A percentile compares a stretch with the other conserved stretches of the same genome.
phyloP scores from a whole-genome alignment of 176 grass and related monocot species.

The sorghum (Sorghum bicolor) region DNA sequence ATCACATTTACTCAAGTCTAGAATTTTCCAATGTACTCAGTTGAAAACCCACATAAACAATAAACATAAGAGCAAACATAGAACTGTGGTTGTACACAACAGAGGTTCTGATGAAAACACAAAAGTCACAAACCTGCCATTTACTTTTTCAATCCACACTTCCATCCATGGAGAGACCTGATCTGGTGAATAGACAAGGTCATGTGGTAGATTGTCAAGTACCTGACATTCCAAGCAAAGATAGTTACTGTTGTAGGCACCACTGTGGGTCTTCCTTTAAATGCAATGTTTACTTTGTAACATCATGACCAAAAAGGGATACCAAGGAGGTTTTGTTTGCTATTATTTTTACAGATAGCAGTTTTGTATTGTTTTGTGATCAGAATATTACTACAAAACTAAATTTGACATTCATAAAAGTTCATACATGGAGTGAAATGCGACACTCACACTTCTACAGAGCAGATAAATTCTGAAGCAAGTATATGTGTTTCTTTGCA shows the following conservation, averaged over 20 bases:
- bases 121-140: constrained; percentile 57
- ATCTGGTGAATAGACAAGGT: constrained; percentile 90
- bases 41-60: constrained; percentile 17
- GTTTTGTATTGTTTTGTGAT: not conserved
- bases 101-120: not conserved
- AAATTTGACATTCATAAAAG: not conserved
- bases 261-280: not conserved
- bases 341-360: constrained; percentile 6
- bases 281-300: constrained; percentile 6
- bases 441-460: not conserved
- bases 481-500: not conserved
- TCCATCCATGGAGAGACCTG: constrained; percentile 93
- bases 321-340: not conserved
- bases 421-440: not conserved
- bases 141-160: constrained; percentile 85
- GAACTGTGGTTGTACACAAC: not conserved
- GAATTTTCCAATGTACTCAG: not conserved
- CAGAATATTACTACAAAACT: not conserved
- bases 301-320: not conserved
- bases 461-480: not conserved
- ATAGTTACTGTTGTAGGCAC: constrained; percentile 13
- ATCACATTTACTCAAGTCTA: constrained; percentile 11
- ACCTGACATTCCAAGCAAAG: constrained; percentile 59
- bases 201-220: constrained; percentile 98
- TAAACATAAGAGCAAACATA: constrained; percentile 6